Percentiles rank a stretch among this genome's conserved stretches.
phyloP scores from a whole-genome alignment of 176 grass and related monocot species.

The Dactylis glomerata region DNA sequence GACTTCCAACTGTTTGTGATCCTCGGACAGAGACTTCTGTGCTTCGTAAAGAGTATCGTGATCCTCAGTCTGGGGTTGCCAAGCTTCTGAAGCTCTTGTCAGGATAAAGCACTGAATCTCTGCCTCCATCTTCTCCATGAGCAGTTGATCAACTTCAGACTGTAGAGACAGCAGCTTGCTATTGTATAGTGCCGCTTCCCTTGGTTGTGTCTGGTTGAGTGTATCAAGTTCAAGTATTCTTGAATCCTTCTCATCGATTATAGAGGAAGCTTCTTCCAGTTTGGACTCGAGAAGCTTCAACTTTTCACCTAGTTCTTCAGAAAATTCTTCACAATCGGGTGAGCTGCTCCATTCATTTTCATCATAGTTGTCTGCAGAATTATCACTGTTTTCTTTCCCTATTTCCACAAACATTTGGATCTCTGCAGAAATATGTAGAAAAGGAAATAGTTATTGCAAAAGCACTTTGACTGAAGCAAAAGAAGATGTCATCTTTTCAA shows the following conservation, averaged over 20 bases:
- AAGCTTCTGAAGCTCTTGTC: conserved; percentile 58
- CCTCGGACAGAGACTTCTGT: conserved; percentile 37
- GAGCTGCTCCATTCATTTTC: conserved; percentile 51
- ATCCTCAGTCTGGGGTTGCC: conserved; percentile 35
- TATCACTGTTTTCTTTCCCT: conserved; percentile 32
- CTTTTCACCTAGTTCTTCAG: conserved; percentile 44
- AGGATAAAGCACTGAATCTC: conserved; percentile 78
- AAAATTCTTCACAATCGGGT: conserved; percentile 12
- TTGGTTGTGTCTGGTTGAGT: conserved; percentile 20
- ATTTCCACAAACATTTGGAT: conserved; percentile 67
- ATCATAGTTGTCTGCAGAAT: conserved; percentile 35
- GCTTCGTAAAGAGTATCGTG: conserved; percentile 40
- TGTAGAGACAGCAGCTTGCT: conserved; percentile 26
- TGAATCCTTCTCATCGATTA: conserved; percentile 44
- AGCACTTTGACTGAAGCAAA: conserved; percentile 3
- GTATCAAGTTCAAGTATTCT: conserved; percentile 52
- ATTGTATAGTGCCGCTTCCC: not conserved
- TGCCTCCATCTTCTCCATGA: conserved; percentile 71
- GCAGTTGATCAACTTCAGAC: conserved; percentile 53
- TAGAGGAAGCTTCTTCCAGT: conserved; percentile 45
- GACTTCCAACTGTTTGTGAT: conserved; percentile 49
- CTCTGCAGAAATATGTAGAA: conserved; percentile 51
- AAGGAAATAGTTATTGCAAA: conserved; percentile 14
- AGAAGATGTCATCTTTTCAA: conserved; percentile 5
- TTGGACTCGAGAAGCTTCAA: conserved; percentile 52